phyloP scores from a whole-genome alignment of 208 protist genomes.

The Endotrypanum monterogeii region DNA sequence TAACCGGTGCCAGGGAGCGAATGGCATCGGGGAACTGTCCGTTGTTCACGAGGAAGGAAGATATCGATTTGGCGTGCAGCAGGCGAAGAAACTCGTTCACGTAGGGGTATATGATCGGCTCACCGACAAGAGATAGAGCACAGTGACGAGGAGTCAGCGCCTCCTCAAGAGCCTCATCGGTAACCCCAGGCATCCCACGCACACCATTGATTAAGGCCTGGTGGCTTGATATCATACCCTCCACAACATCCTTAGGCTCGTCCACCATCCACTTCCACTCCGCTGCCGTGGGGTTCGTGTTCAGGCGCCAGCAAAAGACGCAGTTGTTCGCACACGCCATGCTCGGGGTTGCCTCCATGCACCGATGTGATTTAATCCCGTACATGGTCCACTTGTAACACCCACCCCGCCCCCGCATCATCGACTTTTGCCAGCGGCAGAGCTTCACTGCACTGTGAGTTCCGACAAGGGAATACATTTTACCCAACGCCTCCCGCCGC shows the following conservation, averaged over 20 bases:
- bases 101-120: conserved; percentile 95
- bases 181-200: conserved; percentile 92
- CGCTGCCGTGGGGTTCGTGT: conserved; percentile 93
- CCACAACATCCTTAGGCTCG: conserved; percentile 82
- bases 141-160: conserved; percentile 90
- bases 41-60: conserved; percentile 95
- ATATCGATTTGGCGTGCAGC: conserved; percentile 84
- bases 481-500: conserved; percentile 58
- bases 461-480: conserved; percentile 92
- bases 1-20: conserved; percentile 69
- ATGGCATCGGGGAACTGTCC: conserved; percentile 91
- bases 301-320: conserved; percentile 95
- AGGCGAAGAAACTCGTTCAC: conserved; percentile 92
- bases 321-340: conserved; percentile 97
- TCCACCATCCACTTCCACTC: conserved; percentile 95
- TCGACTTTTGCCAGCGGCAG: conserved; percentile 97
- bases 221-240: conserved; percentile 85
- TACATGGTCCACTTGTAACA: conserved; percentile 99
- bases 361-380: conserved; percentile 94
- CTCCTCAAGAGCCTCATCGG: conserved; percentile 73
- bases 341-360: conserved; percentile 97
- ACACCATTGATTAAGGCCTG: conserved; percentile 77
- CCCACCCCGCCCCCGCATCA: conserved; percentile 95
- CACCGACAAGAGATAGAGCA: conserved; percentile 95
- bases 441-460: conserved; percentile 97